These are phyloP conservation scores for Phaffomyces antillensis DNA, from an alignment of 805 yeast species.

Conservation along the genomic window DNA sequence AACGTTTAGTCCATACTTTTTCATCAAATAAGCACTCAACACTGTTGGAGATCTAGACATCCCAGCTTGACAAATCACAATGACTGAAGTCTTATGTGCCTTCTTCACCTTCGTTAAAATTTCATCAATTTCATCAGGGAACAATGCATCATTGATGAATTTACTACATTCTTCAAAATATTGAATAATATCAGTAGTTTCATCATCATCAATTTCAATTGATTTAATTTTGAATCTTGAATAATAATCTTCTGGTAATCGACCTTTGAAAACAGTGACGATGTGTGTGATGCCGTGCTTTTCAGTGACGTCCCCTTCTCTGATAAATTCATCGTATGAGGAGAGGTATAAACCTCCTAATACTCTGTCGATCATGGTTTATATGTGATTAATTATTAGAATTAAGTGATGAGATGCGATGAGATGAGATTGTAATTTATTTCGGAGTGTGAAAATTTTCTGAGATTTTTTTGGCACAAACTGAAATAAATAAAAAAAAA, in stretches of 20 bases:
- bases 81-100: conserved; percentile 37
- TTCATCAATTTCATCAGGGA: conserved; percentile 32
- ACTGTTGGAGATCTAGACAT: conserved; percentile 86
- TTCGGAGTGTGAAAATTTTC: too few species aligned
- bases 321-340: conserved; percentile 56
- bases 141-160: conserved; percentile 62
- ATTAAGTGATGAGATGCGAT: too few species aligned
- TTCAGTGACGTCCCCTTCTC: conserved; percentile 42
- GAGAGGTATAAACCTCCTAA: conserved; percentile 78
- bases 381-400: too few species aligned
- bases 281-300: conserved; percentile 61
- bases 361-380: conserved; percentile 39
- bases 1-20: conserved; percentile 50
- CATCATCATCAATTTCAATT: conserved; percentile 67
- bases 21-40: conserved; percentile 84
- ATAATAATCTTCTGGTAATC: conserved; percentile 45
- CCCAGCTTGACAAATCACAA: conserved; percentile 86
- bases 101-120: conserved; percentile 19
- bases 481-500: too few species aligned
- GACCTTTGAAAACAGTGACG: conserved; percentile 61
- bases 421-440: too few species aligned
- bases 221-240: conserved; percentile 46
- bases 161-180: conserved; percentile 52
- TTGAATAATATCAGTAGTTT: conserved; percentile 55
- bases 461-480: too few species aligned